Base-by-base conservation (phyloP, 768 basidiomycete species). In the Tulasnella calospora region DNA sequence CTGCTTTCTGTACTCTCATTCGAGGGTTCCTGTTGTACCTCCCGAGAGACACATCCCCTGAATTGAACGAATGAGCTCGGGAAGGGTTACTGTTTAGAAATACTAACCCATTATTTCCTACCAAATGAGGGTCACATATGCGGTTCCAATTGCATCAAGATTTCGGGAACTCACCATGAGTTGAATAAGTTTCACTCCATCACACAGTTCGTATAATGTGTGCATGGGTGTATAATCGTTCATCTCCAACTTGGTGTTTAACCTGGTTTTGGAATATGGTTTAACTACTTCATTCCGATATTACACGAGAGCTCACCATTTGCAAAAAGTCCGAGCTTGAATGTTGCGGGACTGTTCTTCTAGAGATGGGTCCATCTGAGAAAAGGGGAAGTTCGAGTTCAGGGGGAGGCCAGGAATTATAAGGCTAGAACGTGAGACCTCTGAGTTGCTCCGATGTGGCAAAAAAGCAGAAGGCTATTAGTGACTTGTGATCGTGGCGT, bases 1-100 rank as follows among this genome's bases (percentile, higher is more conserved):
- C 98, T 2, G 95, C 96, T 82, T 96, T 98, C 84, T 99, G 98
- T 1, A 99, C 92, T 41, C 96, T 90, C 88, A 98, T 96, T 46
- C 91, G 88, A 0, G 98, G 97, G 77, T 88, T 90, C 83, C 88
- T 92, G 86, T 97, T 98, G 84, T 97, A 99, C 81, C 94, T 86
- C n/a, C 97, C 97, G 8, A 99, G 89, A n/a, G 94, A 94, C 2
- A 90, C 91, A 83, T 96, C 94, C 76, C 94, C 94, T 41, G 76
- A 47, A 47, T 13, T 67, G 33, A 55, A 35, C 40, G 40, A n/a
- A 44, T 47, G 35, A 70, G 33, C 40, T 4, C 30, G 30, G 71
- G 40, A 15, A 36, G 23, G 70, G 51, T 27, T 40, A 41, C 15
- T 71, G n/a, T 30, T 57, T 3, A 57, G n/a, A 57, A 10, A 23